These are phyloP conservation scores for Backusella macrospora DNA, from an alignment of 192 early-diverging fungal genomes.

Conservation along the genomic window DNA sequence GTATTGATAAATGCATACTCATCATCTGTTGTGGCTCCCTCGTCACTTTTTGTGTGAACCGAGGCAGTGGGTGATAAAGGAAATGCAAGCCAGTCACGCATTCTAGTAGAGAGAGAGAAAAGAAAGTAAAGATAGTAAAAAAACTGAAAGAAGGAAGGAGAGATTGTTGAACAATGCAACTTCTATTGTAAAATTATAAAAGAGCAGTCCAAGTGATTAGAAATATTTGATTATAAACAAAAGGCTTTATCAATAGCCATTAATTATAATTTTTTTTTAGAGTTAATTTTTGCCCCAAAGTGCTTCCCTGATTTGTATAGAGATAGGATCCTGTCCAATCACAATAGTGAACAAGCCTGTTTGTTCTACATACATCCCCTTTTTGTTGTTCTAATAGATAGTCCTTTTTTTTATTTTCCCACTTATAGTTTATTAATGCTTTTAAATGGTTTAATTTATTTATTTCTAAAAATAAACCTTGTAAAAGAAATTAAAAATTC, in stretches of 20 bases:
- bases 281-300: background rate
- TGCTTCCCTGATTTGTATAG: slow-evolving; percentile 8
- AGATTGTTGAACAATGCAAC: background rate
- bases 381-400: background rate
- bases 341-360: background rate
- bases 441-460: slow-evolving; percentile 1
- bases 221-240: background rate
- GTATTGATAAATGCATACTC: background rate
- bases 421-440: background rate
- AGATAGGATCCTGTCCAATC: background rate
- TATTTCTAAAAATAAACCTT: slow-evolving; percentile 5
- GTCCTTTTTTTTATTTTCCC: too few relatives aligned
- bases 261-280: background rate
- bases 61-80: background rate
- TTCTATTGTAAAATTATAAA: background rate
- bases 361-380: background rate
- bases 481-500: background rate
- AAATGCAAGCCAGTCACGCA: slow-evolving; percentile 27
- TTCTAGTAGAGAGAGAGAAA: background rate
- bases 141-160: background rate
- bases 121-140: background rate
- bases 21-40: slow-evolving; percentile 8
- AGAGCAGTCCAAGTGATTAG: background rate
- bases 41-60: background rate
- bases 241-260: background rate